Evolutionary conservation across 2,329 filamentous ascomycete genomes (phyloP).

Genomic region (Cladophialophora immunda): DNA sequence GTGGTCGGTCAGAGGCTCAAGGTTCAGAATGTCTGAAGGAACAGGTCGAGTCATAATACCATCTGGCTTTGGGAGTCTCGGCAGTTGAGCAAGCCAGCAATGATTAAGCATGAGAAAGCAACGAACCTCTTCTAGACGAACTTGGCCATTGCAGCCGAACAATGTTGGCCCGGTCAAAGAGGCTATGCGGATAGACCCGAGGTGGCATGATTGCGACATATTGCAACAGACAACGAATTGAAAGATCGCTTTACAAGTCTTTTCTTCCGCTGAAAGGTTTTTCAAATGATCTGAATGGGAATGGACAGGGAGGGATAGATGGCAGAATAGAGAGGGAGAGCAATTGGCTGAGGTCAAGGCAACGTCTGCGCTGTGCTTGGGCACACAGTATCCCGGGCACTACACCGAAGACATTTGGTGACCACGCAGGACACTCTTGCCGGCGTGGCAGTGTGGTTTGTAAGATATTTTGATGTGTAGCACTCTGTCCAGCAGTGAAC

Average conservation of each 20-base stretch:
- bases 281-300: not conserved
- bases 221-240: not conserved
- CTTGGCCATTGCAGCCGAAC: not conserved
- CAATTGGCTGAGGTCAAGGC: not conserved
- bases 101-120: conserved; percentile 5
- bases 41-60: not conserved
- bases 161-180: not conserved
- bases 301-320: not conserved
- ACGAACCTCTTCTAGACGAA: not conserved
- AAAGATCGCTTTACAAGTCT: not conserved
- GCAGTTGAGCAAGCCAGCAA: not conserved
- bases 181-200: not conserved
- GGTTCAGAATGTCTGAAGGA: not conserved
- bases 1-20: not conserved
- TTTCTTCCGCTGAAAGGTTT: not conserved
- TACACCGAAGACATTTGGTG: not conserved
- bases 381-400: not conserved
- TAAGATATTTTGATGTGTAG: not conserved
- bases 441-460: not conserved
- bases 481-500: not conserved
- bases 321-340: not conserved
- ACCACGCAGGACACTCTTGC: not conserved
- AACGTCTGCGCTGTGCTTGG: not conserved
- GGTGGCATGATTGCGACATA: not conserved
- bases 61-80: not conserved